Evolutionary conservation across 106 monocot species (phyloP).

Genomic region (Ottelia alismoides): DNA sequence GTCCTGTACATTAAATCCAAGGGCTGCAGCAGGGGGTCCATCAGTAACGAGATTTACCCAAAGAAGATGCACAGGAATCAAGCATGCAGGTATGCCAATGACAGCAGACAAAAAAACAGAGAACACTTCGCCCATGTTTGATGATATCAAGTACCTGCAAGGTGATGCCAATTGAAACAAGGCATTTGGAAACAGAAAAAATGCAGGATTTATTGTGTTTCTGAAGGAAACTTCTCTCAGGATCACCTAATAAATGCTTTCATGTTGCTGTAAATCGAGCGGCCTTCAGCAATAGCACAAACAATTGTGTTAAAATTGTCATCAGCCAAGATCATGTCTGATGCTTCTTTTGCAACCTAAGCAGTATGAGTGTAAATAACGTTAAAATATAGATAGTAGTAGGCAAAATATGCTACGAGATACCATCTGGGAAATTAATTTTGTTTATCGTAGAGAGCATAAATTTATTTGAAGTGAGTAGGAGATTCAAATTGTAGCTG

Average conservation of each 20-base stretch:
- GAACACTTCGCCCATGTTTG: conserved; percentile 74
- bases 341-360: conserved; percentile 58
- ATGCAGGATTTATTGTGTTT: no score
- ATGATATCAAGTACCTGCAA: conserved; percentile 85
- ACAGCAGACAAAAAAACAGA: conserved; percentile 78
- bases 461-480: no score
- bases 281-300: conserved; percentile 48
- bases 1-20: conserved; percentile 76
- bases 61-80: conserved; percentile 80
- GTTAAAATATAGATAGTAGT: background rate
- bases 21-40: conserved; percentile 78
- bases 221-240: background rate
- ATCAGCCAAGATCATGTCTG: conserved; percentile 52
- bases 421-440: no score
- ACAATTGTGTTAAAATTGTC: conserved; percentile 65
- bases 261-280: conserved; percentile 78
- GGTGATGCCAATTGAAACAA: background rate
- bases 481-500: no score
- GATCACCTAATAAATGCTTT: conserved; percentile 80
- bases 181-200: no score
- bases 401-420: background rate
- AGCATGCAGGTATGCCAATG: conserved; percentile 75
- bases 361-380: background rate
- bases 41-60: conserved; percentile 92
- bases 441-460: no score